A percentile compares a stretch with the other conserved stretches of the same genome.
Evolutionary conservation across 2,329 filamentous ascomycete genomes (phyloP).

Genomic region (Neospermospora avenae): DNA sequence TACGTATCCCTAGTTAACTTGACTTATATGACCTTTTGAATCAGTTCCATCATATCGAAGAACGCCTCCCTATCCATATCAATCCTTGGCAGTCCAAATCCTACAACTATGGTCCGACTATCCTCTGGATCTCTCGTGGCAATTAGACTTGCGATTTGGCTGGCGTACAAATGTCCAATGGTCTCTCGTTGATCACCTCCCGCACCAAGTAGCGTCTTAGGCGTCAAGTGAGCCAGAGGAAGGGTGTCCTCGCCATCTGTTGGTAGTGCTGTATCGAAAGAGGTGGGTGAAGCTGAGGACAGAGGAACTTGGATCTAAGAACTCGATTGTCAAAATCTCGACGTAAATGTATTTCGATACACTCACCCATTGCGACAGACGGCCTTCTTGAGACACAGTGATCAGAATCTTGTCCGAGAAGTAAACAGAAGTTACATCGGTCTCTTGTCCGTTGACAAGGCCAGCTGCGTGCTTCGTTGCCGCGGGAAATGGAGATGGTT

Average conservation of each 20-base stretch:
- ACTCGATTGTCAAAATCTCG: neutral
- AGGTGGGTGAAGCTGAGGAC: constrained; percentile 60
- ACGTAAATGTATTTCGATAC: neutral
- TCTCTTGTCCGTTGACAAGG: constrained; percentile 63
- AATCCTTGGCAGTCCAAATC: constrained; percentile 53
- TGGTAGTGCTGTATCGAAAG: constrained; percentile 50
- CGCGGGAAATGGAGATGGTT: constrained; percentile 30
- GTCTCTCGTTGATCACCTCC: constrained; percentile 77
- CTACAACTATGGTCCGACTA: constrained; percentile 57
- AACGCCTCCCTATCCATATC: constrained; percentile 50
- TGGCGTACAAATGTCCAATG: constrained; percentile 82
- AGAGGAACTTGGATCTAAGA: constrained; percentile 74
- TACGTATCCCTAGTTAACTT: neutral
- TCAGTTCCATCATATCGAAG: constrained; percentile 62
- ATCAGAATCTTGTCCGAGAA: constrained; percentile 91
- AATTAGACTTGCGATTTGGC: constrained; percentile 81
- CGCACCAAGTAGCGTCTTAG: constrained; percentile 81
- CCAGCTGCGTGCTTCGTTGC: constrained; percentile 45
- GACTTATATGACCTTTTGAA: constrained; percentile 47
- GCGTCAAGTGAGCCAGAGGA: constrained; percentile 77
- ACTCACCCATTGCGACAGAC: constrained; percentile 85
- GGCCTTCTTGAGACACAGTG: constrained; percentile 81
- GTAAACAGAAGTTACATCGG: constrained; percentile 67
- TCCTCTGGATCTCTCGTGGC: constrained; percentile 66
- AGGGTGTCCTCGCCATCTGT: constrained; percentile 45